Conservation (phyloP, 1,284 basidiomycete species). For the Puccinia coronata region DNA sequence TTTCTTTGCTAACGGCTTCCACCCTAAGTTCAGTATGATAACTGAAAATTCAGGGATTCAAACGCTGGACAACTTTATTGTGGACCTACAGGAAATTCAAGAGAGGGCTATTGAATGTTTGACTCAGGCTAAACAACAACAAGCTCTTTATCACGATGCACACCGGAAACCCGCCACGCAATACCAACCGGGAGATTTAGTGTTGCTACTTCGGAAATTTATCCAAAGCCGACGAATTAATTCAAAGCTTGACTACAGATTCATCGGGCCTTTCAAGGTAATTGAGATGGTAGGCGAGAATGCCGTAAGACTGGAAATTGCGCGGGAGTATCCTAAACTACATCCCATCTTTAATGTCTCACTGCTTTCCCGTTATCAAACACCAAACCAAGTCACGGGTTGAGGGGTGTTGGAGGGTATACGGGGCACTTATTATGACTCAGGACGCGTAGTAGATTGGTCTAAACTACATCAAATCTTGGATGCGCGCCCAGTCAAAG, state of each 20-base stretch:
- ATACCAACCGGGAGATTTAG: not conserved
- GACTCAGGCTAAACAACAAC: too few species aligned
- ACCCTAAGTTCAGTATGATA: not conserved
- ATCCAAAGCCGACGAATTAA: not conserved
- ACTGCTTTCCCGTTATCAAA: not conserved
- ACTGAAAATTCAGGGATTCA: not conserved
- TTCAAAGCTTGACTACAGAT: not conserved
- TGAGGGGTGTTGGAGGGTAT: not conserved
- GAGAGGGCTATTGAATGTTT: not conserved
- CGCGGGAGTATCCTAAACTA: not conserved
- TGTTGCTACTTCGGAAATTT: not conserved
- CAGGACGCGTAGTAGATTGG: not conserved
- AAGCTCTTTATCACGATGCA: not conserved
- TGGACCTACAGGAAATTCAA: not conserved
- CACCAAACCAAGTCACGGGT: not conserved
- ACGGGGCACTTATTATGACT: not conserved
- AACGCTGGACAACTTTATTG: not conserved
- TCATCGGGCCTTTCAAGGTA: conserved; percentile 11
- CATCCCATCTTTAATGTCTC: conserved; percentile 19
- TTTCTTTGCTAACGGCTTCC: conserved; percentile 21
- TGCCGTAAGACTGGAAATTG: not conserved
- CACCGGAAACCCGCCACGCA: not conserved
- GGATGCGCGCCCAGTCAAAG: too few species aligned
- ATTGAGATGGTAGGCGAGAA: not conserved
- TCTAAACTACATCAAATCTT: too few species aligned